Conservation (phyloP, 192 early-diverging fungal genomes). For the Coemansia sp. region DNA sequence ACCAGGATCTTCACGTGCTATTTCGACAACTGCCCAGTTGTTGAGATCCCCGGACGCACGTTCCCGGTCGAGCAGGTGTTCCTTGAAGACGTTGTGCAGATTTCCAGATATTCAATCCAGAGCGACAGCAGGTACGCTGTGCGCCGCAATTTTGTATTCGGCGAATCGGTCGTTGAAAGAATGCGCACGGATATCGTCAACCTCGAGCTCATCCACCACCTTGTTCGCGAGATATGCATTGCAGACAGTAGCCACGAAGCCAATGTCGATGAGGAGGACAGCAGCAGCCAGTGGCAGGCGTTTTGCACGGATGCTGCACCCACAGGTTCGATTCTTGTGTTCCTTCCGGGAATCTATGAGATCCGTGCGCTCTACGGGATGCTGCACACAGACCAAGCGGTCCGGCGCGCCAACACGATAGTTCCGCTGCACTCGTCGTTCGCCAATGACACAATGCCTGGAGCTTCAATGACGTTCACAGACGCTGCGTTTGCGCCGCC, state of each 20-base stretch:
- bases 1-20: conserved; percentile 74
- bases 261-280: background rate
- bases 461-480: conserved; percentile 26
- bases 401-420: conserved; percentile 27
- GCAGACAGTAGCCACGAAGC: background rate
- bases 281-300: background rate
- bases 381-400: conserved; percentile 20
- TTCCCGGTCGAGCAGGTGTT: conserved; percentile 63
- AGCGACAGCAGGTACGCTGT: conserved; percentile 1
- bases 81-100: conserved; percentile 27
- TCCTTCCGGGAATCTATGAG: conserved; percentile 70
- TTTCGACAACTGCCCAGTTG: conserved; percentile 64
- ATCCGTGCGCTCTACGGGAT: conserved; percentile 69
- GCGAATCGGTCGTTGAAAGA: conserved; percentile 14
- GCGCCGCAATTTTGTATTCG: background rate
- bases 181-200: conserved; percentile 56
- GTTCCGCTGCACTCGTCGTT: conserved; percentile 62
- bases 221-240: conserved; percentile 54
- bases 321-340: conserved; percentile 65
- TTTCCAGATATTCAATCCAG: conserved; percentile 13
- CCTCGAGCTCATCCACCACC: conserved; percentile 60
- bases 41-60: conserved; percentile 70
- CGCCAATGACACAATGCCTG: conserved; percentile 23
- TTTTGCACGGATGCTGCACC: background rate
- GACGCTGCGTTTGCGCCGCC: conserved; percentile 47